Evolutionary conservation across 2,329 filamentous ascomycete species (phyloP).

Genomic region (Tolypocladium ovalisporum): DNA sequence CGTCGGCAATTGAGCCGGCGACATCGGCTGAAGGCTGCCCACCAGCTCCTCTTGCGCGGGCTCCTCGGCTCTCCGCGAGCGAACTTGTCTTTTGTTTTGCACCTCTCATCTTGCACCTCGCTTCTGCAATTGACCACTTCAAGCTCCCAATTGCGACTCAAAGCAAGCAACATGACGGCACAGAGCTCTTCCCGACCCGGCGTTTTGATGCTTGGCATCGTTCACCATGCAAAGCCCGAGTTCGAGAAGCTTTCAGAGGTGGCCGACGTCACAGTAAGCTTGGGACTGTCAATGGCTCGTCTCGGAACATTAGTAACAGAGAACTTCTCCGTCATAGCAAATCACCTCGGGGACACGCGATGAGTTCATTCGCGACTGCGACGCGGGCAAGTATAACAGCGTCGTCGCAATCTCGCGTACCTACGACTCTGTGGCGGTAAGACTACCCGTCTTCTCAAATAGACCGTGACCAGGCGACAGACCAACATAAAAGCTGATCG

Average conservation of each 20-base stretch:
- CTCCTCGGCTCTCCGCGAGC: neutral
- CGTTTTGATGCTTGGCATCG: conserved; percentile 9
- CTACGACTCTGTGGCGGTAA: conserved; percentile 16
- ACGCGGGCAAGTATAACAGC: conserved; percentile 43
- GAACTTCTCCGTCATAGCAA: conserved; percentile 2
- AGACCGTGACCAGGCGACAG: no score
- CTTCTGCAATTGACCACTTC: neutral
- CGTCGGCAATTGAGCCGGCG: neutral
- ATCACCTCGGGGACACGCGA: conserved; percentile 6
- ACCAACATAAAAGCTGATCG: neutral
- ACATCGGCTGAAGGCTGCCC: neutral
- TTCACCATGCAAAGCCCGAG: conserved; percentile 8
- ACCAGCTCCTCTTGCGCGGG: neutral
- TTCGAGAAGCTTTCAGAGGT: conserved; percentile 8
- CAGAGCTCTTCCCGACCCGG: conserved; percentile 1
- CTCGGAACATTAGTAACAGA: neutral
- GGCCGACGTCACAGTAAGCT: conserved; percentile 6
- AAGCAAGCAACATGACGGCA: neutral
- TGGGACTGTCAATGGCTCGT: neutral
- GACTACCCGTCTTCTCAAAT: neutral
- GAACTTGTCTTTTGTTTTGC: neutral
- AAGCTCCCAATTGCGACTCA: neutral
- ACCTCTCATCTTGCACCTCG: neutral
- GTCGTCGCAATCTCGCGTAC: conserved; percentile 50
- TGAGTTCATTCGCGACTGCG: conserved; percentile 33